Base-by-base conservation (phyloP, 2,329 filamentous ascomycete genomes). In the Ophiocordyceps australis region DNA sequence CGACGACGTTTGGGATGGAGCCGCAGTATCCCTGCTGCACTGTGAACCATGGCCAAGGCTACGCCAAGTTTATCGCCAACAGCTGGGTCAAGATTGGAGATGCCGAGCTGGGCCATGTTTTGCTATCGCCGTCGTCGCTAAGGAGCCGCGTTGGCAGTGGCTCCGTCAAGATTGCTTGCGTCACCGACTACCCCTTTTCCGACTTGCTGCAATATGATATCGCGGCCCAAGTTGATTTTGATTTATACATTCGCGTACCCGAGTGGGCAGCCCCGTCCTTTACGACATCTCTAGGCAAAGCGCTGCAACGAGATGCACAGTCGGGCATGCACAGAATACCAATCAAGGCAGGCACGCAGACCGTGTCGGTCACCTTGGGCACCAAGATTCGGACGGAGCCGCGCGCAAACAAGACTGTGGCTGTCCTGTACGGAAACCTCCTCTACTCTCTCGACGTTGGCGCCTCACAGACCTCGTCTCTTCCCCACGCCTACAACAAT, bases 11-110 rank as follows among this genome's bases (percentile, higher is more conserved):
- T 36, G 62, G 61, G 2, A 43, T 66, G 10, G 61, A 65, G 29
- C 58, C 59, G 3, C 52, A 62, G 18, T 65, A 48, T 23, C 57
- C 58, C 2, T 70, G 64, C 41, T 70, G 65, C 35, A 65, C 63
- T 2, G 65, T 70, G 30, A 70, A 70, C 30, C 61, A 68, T 33
- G 57, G 55, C 2, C 62, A 68, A 35, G 65, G 59, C 7, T 65
- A 59, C 32, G 62, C 65, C 1, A 69, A 69, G 33, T 67, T 62
- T 29, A 38, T 62, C 38, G 41, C 59, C 8, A 48, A 54, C 29
- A 55, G 54, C 30, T 69, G 53, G 42, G 52, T 58, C 5, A 38
- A 36, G 8, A 39, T 50, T 4, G 56, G 53, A 4, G 36, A 46
- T 3, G 43, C 47, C n/a, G 57, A 57, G 3, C 35, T 69, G 10